A percentile compares a stretch with the other conserved stretches of the same genome.
Conservation (phyloP, 2,329 filamentous ascomycete species). For the Alternaria postmessia region DNA sequence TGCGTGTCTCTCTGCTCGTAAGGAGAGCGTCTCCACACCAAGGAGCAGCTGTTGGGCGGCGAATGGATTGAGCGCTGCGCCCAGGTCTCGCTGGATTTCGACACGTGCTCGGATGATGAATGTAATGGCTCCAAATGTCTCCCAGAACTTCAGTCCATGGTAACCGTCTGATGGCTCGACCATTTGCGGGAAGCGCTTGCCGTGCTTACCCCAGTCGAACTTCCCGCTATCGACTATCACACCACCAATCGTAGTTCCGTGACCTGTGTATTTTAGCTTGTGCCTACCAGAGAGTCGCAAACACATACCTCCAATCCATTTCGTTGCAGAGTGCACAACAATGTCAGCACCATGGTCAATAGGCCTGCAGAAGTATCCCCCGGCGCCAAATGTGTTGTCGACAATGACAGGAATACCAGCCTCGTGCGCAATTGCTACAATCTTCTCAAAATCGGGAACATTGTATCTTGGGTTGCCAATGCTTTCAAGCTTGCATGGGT, state of each 20-base stretch:
- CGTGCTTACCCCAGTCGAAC: conserved; percentile 91
- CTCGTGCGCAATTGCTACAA: conserved; percentile 79
- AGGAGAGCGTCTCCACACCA: conserved; percentile 86
- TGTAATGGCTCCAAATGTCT: conserved; percentile 83
- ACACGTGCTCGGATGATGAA: conserved; percentile 88
- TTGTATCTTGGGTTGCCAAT: conserved; percentile 96
- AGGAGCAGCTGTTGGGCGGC: conserved; percentile 90
- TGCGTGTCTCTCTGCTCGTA: conserved; percentile 86
- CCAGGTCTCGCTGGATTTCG: conserved; percentile 88
- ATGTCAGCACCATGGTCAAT: conserved; percentile 94
- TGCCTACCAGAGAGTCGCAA: background rate
- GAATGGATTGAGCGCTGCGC: conserved; percentile 84
- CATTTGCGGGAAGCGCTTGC: conserved; percentile 88
- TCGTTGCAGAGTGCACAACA: conserved; percentile 91
- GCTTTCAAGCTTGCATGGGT: conserved; percentile 65
- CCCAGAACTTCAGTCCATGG: conserved; percentile 93
- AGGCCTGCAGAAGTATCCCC: conserved; percentile 85
- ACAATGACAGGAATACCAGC: conserved; percentile 66
- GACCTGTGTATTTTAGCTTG: conserved; percentile 46
- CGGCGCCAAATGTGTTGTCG: conserved; percentile 95
- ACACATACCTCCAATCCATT: conserved; percentile 83
- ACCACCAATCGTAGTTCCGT: conserved; percentile 90
- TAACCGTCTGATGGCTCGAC: conserved; percentile 87
- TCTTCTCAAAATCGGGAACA: conserved; percentile 87
- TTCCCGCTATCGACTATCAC: conserved; percentile 88